Base-by-base conservation (phyloP, 202 grass and related monocot genomes). In the Elaeis oleifera region DNA sequence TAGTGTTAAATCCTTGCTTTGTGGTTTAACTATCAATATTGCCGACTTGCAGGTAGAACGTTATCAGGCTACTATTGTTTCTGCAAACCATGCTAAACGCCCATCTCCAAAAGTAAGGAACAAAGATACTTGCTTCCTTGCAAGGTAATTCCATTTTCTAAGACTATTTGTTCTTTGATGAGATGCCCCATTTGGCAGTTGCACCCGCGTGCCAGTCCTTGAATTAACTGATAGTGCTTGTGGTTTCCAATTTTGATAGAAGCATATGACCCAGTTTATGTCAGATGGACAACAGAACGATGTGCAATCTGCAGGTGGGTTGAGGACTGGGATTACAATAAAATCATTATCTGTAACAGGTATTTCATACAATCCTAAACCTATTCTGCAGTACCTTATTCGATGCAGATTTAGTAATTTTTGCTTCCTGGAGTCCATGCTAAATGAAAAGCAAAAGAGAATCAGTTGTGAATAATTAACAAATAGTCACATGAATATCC, bases 301-400 rank as follows among this genome's bases (percentile, higher is more conserved):
- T 97, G 92, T 72, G 92, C 92, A 63, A 76, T 97, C 54, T 97
- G 92, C 85, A 97, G 92, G 86, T 97, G 92, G 92, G 92, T 97
- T 60, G 92, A 97, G 77, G 92, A 97, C 55, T 97, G 92, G 92
- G 92, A 97, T 80, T 91, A 97, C 79, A 97, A 97, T 69, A 97
- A 97, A 76, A 97, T 97, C 72, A 86, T 97, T 22, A 89, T 97
- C 9, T 97, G 92, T 83, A 91, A 83, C 51, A 84, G 92, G 84
- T 96, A 83, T 44, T 44, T 44, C 36, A 44, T 13, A 44, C 36
- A 44, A 13, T 44, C 36, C 36, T 44, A 44, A 44, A 44, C 36
- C 36, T 44, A 44, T 44, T 44, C 36, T 44, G 36, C 36, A 14
- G 9, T 13, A 13, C 36, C 11, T 44, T 44, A 44, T 13, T 44